Evolutionary conservation across 2,329 filamentous ascomycete species (phyloP).

Genomic region (Epichloe sibirici): DNA sequence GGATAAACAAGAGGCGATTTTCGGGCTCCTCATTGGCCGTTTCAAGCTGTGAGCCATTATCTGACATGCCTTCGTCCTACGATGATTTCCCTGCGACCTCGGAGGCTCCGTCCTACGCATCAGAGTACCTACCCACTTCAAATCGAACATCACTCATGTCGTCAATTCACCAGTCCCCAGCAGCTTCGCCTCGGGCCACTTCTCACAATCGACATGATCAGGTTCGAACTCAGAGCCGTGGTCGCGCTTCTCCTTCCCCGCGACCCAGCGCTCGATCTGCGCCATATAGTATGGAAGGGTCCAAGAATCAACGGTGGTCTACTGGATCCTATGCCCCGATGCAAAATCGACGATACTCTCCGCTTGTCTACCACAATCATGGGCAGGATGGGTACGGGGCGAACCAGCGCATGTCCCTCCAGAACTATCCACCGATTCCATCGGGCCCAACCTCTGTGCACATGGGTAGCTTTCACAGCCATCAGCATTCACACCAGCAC

Average conservation of each 20-base stretch:
- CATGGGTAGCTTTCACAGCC: conserved; percentile 39
- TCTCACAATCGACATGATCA: conserved; percentile 48
- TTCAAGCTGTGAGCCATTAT: conserved; percentile 52
- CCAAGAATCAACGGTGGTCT: conserved; percentile 63
- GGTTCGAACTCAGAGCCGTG: conserved; percentile 53
- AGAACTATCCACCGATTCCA: conserved; percentile 14
- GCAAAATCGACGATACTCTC: conserved; percentile 41
- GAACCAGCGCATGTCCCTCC: conserved; percentile 43
- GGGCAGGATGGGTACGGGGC: conserved; percentile 46
- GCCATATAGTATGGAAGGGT: conserved; percentile 57
- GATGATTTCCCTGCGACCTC: conserved; percentile 59
- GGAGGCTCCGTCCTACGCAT: conserved; percentile 53
- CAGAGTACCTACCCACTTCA: conserved; percentile 54
- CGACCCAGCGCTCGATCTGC: conserved; percentile 55
- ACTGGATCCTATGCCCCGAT: conserved; percentile 57
- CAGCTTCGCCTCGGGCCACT: conserved; percentile 57
- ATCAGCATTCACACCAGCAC: conserved; percentile 10
- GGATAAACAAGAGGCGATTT: conserved; percentile 47
- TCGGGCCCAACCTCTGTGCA: conserved; percentile 32
- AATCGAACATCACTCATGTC: conserved; percentile 60
- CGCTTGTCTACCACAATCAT: conserved; percentile 48
- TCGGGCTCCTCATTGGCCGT: conserved; percentile 65
- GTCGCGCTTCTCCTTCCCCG: conserved; percentile 60
- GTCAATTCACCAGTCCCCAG: conserved; percentile 58
- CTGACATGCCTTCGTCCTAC: conserved; percentile 57